Conservation (phyloP, 2,329 filamentous ascomycete genomes). For the Thielaviopsis populi region DNA sequence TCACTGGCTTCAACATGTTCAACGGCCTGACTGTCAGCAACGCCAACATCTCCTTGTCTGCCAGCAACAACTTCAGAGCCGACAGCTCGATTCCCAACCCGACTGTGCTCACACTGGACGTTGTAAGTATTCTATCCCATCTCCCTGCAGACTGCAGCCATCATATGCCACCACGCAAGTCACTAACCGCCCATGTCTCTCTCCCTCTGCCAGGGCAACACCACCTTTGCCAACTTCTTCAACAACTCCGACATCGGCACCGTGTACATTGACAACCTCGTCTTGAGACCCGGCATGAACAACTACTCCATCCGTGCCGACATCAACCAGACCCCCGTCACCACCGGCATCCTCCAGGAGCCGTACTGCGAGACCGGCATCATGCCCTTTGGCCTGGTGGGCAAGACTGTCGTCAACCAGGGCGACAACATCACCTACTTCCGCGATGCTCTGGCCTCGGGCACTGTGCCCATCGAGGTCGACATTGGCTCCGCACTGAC, state of each 20-base stretch:
- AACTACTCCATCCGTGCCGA: slow-evolving; percentile 37
- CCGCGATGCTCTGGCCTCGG: slow-evolving; percentile 36
- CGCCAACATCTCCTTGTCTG: slow-evolving; percentile 31
- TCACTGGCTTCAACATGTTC: slow-evolving; percentile 35
- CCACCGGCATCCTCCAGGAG: slow-evolving; percentile 27
- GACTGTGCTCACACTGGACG: slow-evolving; percentile 47
- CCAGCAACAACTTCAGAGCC: slow-evolving; percentile 41
- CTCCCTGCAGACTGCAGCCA: not conserved
- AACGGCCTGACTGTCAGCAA: slow-evolving; percentile 37
- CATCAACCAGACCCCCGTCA: slow-evolving; percentile 35
- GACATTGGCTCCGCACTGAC: slow-evolving; percentile 33
- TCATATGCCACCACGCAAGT: not conserved
- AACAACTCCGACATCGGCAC: slow-evolving; percentile 37
- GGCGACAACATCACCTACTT: slow-evolving; percentile 42
- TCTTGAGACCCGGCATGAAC: slow-evolving; percentile 45
- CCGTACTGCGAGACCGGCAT: slow-evolving; percentile 40
- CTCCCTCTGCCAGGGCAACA: slow-evolving; percentile 36
- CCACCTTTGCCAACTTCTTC: slow-evolving; percentile 44
- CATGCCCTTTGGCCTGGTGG: slow-evolving; percentile 40
- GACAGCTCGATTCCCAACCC: slow-evolving; percentile 47
- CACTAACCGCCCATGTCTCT: slow-evolving; percentile 5
- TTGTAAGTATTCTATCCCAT: slow-evolving; percentile 31
- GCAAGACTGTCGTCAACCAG: slow-evolving; percentile 35
- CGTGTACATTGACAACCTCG: slow-evolving; percentile 41
- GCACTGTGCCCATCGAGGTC: slow-evolving; percentile 37